phyloP scores from a whole-genome alignment of 768 basidiomycete species.

The Daedalea quercina region DNA sequence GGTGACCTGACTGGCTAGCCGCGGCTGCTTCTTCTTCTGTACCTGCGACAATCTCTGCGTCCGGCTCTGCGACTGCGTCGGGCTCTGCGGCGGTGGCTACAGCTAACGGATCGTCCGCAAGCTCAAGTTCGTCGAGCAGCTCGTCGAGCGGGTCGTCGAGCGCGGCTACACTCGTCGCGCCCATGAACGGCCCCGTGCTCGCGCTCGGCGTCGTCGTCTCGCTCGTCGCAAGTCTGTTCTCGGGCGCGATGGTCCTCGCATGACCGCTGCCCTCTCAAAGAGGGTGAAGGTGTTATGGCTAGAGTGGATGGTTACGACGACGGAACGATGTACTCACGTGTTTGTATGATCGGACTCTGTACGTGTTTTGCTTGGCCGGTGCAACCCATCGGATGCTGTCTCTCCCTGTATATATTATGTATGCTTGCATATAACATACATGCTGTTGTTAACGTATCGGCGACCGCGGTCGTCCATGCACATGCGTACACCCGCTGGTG shows the following conservation, averaged over 20 bases:
- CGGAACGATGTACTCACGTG: neutral
- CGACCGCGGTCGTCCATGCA: too few relatives aligned
- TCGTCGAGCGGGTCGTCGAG: neutral
- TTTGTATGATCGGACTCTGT: too few relatives aligned
- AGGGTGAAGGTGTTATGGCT: neutral
- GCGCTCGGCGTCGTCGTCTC: constrained; percentile 3
- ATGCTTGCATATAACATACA: too few relatives aligned
- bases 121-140: neutral
- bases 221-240: constrained; percentile 6
- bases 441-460: too few relatives aligned
- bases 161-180: neutral
- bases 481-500: too few relatives aligned
- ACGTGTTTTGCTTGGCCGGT: too few relatives aligned
- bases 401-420: too few relatives aligned
- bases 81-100: constrained; percentile 13
- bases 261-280: neutral
- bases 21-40: neutral
- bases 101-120: neutral
- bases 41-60: neutral
- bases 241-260: constrained; percentile 5
- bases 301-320: neutral
- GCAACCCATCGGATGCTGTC: too few relatives aligned
- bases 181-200: neutral
- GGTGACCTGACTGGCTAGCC: constrained; percentile 4
- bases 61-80: constrained; percentile 14